Evolutionary conservation across 495 filamentous ascomycete genomes (phyloP), one percentile per base, ranked within the genome.

Genomic region (Penicillium tannophilum): DNA sequence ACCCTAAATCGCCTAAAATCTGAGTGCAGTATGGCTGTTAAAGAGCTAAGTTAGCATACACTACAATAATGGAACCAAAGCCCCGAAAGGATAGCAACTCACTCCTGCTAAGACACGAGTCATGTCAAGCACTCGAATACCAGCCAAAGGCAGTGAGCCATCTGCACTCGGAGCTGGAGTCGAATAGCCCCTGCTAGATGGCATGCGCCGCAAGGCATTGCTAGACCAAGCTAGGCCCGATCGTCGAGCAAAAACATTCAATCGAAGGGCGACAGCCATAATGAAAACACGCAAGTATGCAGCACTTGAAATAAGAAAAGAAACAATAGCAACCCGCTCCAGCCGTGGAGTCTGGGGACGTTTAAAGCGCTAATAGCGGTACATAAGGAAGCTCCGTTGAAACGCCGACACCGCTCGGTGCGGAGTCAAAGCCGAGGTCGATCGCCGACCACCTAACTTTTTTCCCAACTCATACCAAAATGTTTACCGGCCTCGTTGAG

Each of bases 401-500:
- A 71, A 64, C 68, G 66, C 66, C 68, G 68, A 67, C 66, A 69
- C 66, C 66, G 68, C 66, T 71, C 63, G 65, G 60, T 44, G 53
- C 43, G 59, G 53, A 54, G 52, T 53, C 61, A 58, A 71, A 60
- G 72, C 70, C 71, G 69, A 76, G 72, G 72, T 71, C 64, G 63
- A 68, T 55, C 61, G n/a, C 39, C 39, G 60, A 62, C 53, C 39
- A 31, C 52, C 39, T 50, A 44, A 52, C n/a, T 41, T 30, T 49
- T 56, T 36, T 30, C 52, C 58, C 55, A 45, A 52, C 55, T 60
- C 56, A 53, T 52, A 52, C 63, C 60, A 64, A 60, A 84, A 98
- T 98, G 94, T 98, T 98, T 72, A 98, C 94, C 51, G 94, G 94
- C 59, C 90, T 99, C 59, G 91, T 99, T 42, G 95, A 99, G 78